Base-by-base conservation (phyloP, 2,329 filamentous ascomycete species). In the Alternaria triticina region DNA sequence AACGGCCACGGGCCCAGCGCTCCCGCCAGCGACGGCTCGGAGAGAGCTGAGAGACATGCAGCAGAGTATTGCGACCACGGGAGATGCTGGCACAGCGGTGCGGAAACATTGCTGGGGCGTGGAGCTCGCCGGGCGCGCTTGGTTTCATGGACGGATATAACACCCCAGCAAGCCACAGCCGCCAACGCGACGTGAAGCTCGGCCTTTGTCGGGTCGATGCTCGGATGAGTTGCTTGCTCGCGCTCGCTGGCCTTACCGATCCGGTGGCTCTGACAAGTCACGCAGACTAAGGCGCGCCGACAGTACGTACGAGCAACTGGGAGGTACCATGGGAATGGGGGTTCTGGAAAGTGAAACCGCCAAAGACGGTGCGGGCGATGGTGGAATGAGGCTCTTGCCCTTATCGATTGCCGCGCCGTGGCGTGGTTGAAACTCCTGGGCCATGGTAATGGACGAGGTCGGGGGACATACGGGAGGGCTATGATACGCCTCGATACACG, bases 81-180 rank as follows among this genome's bases (percentile, higher is more conserved):
- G 47, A 44, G 15, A 40, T 30, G 57, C 20, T 52, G 30, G 49
- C 10, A 13, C 30, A 25, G 49, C 49, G 15, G 13, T 12, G 49
- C 49, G 33, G 49, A 52, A 40, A 36, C 20, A 52, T 30, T 12
- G 22, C 49, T 50, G 44, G 45, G 49, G 58, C 57, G 61, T 50
- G 60, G n/a, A 57, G 58, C 57, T 63, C 56, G 60, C 61, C 54
- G 68, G 59, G 65, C 61, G 60, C 60, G 23, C 58, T 56, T 64
- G 45, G 62, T 67, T 69, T 67, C 62, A 66, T 69, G 17, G 57
- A 55, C 71, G 68, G 68, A 69, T 67, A 73, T 69, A 69, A 67
- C 47, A 61, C 63, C 66, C 66, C 65, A 56, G 64, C 55, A 59
- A 69, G 69, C 69, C 69, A 71, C 69, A 71, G 61, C 67, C 67